phyloP scores from a whole-genome alignment of 1,139 yeast species.

The Suhomyces bolitotheri region DNA sequence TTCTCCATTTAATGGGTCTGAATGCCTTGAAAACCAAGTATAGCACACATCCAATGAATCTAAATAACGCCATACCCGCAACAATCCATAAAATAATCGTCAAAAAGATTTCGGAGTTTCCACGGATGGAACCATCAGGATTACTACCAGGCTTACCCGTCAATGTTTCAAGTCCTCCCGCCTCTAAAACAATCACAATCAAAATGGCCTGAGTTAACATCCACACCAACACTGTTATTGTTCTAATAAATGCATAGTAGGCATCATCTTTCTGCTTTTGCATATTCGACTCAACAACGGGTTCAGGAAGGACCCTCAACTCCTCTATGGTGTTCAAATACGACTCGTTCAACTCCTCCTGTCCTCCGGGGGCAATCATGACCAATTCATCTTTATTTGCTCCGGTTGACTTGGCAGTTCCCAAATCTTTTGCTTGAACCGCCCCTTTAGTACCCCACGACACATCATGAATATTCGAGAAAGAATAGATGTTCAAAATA shows the following conservation, averaged over 20 bases:
- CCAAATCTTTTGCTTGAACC: conserved; percentile 63
- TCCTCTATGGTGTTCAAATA: conserved; percentile 54
- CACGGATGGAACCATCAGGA: conserved; percentile 33
- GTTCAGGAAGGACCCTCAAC: conserved; percentile 36
- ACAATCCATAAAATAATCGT: conserved; percentile 51
- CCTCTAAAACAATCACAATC: conserved; percentile 43
- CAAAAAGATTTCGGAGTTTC: conserved; percentile 43
- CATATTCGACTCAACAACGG: conserved; percentile 20
- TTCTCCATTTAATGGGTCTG: conserved; percentile 46
- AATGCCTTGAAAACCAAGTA: conserved; percentile 37
- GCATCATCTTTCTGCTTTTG: conserved; percentile 37
- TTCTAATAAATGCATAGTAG: conserved; percentile 47
- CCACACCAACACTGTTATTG: conserved; percentile 50
- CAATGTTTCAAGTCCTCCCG: conserved; percentile 41
- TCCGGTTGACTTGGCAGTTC: conserved; percentile 60
- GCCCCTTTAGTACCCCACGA: conserved; percentile 89
- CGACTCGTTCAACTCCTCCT: conserved; percentile 59
- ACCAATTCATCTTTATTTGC: conserved; percentile 63
- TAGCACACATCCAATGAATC: conserved; percentile 43
- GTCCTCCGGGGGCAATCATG: conserved; percentile 65
- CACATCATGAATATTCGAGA: conserved; percentile 82
- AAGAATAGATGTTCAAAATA: conserved; percentile 77
- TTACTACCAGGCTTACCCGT: conserved; percentile 22
- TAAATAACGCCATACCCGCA: conserved; percentile 47
- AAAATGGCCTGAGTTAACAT: conserved; percentile 46